Evolutionary conservation across 2,329 filamentous ascomycete species (phyloP).

Genomic region (Clonostachys rhizophaga): DNA sequence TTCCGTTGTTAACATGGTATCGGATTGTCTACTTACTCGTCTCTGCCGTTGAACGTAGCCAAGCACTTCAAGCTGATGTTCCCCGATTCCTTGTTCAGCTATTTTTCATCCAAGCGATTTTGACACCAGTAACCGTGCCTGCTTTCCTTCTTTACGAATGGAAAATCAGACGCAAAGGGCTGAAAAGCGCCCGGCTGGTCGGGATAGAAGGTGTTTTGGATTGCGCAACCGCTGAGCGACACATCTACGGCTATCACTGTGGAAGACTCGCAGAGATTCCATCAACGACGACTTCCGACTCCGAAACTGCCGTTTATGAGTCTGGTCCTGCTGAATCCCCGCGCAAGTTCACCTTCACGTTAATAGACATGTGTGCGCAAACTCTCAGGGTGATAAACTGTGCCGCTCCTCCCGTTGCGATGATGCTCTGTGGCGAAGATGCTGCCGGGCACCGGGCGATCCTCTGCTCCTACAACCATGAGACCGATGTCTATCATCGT

Average conservation of each 20-base stretch:
- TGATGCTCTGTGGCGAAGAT: conserved; percentile 35
- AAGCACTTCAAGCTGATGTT: not conserved
- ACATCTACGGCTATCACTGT: conserved; percentile 7
- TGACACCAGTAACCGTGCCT: not conserved
- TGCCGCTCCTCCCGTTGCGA: conserved; percentile 22
- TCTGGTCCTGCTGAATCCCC: not conserved
- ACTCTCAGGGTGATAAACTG: conserved; percentile 30
- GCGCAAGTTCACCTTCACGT: conserved; percentile 17
- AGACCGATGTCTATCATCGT: conserved; percentile 27
- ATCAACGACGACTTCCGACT: not conserved
- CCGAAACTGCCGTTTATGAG: not conserved
- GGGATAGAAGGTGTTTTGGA: conserved; percentile 7
- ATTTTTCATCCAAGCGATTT: not conserved
- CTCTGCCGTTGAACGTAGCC: not conserved
- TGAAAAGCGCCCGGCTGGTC: conserved; percentile 3
- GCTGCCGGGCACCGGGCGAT: conserved; percentile 39
- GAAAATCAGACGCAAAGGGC: too few species aligned
- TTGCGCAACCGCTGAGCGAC: conserved; percentile 3
- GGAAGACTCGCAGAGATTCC: conserved; percentile 1
- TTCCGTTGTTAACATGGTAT: not conserved
- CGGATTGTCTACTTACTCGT: not conserved
- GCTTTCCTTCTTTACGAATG: not conserved
- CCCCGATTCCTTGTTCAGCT: not conserved
- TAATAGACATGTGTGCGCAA: conserved; percentile 35
- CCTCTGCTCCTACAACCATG: conserved; percentile 38